phyloP scores from a whole-genome alignment of 176 grass and related monocot genomes.

The Olyra latifolia region DNA sequence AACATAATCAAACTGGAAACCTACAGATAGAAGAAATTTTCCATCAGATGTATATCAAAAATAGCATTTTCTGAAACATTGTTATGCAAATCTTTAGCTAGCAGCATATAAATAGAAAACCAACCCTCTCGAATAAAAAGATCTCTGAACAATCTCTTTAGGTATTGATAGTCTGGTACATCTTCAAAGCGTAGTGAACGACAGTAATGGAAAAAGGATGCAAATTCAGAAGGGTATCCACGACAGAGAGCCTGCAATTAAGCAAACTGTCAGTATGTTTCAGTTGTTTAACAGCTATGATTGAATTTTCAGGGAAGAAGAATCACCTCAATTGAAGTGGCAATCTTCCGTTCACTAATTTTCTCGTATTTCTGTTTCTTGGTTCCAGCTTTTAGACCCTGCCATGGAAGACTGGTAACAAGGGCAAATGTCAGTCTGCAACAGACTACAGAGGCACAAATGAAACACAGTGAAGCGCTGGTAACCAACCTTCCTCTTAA shows the following conservation, averaged over 20 bases:
- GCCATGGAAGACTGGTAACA: slow-evolving; percentile 75
- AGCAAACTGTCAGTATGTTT: neutral
- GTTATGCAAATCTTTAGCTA: too few species aligned
- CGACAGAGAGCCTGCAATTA: slow-evolving; percentile 60
- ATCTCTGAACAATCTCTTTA: slow-evolving; percentile 84
- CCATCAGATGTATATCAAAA: slow-evolving; percentile 12
- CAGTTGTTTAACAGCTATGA: neutral
- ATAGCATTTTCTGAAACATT: neutral
- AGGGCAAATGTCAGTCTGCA: slow-evolving; percentile 4
- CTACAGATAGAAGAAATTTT: slow-evolving; percentile 36
- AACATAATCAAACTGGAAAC: slow-evolving; percentile 98
- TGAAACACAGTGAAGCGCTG: neutral
- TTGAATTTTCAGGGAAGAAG: slow-evolving; percentile 2
- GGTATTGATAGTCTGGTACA: slow-evolving; percentile 71
- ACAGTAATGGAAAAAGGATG: slow-evolving; percentile 82
- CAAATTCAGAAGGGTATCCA: slow-evolving; percentile 78
- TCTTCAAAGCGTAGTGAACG: slow-evolving; percentile 85
- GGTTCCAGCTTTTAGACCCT: slow-evolving; percentile 87
- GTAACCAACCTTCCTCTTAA: slow-evolving; percentile 89
- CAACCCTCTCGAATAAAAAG: slow-evolving; percentile 89
- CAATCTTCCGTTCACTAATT: slow-evolving; percentile 86
- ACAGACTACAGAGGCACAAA: neutral
- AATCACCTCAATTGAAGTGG: slow-evolving; percentile 81
- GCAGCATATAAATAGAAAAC: neutral
- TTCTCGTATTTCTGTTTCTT: slow-evolving; percentile 97